Evolutionary conservation across 257 asterid genomes (phyloP).

Genomic region (Solanum clarkiae): DNA sequence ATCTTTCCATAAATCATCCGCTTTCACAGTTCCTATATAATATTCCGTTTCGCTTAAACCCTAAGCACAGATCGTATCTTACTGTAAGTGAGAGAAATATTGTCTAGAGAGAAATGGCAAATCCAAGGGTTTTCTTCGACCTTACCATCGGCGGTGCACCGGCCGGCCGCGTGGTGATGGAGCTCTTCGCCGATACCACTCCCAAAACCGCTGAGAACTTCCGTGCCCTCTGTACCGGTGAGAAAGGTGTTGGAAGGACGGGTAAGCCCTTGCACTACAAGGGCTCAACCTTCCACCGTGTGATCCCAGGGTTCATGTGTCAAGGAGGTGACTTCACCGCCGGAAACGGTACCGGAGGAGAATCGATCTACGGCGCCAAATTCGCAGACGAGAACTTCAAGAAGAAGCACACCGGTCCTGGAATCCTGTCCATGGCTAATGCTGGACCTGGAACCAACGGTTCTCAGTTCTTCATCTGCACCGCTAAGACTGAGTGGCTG

Average conservation of each 20-base stretch:
- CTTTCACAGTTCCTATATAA: constrained; percentile 26
- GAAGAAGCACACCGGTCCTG: constrained; percentile 58
- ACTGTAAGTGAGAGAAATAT: not conserved
- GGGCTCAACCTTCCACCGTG: constrained; percentile 61
- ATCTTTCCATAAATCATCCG: constrained; percentile 5
- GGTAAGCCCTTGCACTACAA: constrained; percentile 75
- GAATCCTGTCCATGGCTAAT: constrained; percentile 60
- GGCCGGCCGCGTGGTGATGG: constrained; percentile 55
- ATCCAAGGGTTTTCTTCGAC: constrained; percentile 65
- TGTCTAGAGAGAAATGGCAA: constrained; percentile 12
- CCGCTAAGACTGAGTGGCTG: constrained; percentile 60
- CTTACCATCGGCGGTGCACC: constrained; percentile 51
- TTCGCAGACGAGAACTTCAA: constrained; percentile 57
- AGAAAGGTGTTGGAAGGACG: constrained; percentile 41
- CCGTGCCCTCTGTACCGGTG: constrained; percentile 70
- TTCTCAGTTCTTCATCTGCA: constrained; percentile 59
- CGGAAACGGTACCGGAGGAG: constrained; percentile 70
- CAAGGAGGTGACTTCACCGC: constrained; percentile 77
- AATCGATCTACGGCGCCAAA: constrained; percentile 55
- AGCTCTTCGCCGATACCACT: constrained; percentile 41
- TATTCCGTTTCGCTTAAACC: constrained; percentile 7
- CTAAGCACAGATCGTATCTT: constrained; percentile 8
- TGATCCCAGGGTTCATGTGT: constrained; percentile 72
- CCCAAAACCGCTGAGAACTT: constrained; percentile 59
- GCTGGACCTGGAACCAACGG: constrained; percentile 71